Percentiles rank a stretch among this genome's conserved stretches.
Evolutionary conservation across 2,329 filamentous ascomycete species (phyloP).

Genomic region (Colletotrichum sojae): DNA sequence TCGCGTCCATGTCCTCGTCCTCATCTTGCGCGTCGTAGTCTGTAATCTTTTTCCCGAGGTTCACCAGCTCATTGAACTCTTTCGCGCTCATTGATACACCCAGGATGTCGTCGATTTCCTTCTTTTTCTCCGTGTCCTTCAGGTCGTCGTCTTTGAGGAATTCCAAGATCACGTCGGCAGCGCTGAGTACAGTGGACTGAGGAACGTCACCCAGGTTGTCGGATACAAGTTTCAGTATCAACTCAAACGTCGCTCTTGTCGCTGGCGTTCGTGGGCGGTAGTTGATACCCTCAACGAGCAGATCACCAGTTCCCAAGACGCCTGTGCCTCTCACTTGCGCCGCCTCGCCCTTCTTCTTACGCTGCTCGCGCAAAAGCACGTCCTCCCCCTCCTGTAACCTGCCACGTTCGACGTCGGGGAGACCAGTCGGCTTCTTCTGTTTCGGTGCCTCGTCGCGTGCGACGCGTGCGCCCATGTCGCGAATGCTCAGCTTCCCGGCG

Average conservation of each 20-base stretch:
- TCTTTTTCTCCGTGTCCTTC: conserved; percentile 99
- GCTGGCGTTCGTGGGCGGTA: conserved; percentile 93
- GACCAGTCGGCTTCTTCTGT: conserved; percentile 80
- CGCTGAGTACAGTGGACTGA: conserved; percentile 91
- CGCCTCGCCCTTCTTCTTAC: conserved; percentile 84
- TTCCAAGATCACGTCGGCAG: conserved; percentile 91
- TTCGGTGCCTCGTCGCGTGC: conserved; percentile 85
- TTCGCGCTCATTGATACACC: conserved; percentile 87
- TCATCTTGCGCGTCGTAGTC: conserved; percentile 98
- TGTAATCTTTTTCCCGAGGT: conserved; percentile 98
- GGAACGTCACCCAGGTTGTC: conserved; percentile 92
- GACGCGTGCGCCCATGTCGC: conserved; percentile 92
- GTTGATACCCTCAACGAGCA: conserved; percentile 89
- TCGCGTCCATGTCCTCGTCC: conserved; percentile 87
- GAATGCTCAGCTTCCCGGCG: conserved; percentile 91
- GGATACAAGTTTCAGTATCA: conserved; percentile 92
- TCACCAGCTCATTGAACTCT: conserved; percentile 96
- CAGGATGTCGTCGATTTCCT: conserved; percentile 93
- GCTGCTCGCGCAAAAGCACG: conserved; percentile 85
- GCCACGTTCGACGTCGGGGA: conserved; percentile 81
- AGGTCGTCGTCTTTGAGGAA: conserved; percentile 94
- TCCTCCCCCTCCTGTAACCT: conserved; percentile 85
- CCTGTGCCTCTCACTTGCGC: conserved; percentile 79
- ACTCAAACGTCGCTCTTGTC: conserved; percentile 92
- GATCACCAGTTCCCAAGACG: conserved; percentile 86